Conservation (phyloP, 352 stramenopile genomes). For the Globisporangium abappressorium region DNA sequence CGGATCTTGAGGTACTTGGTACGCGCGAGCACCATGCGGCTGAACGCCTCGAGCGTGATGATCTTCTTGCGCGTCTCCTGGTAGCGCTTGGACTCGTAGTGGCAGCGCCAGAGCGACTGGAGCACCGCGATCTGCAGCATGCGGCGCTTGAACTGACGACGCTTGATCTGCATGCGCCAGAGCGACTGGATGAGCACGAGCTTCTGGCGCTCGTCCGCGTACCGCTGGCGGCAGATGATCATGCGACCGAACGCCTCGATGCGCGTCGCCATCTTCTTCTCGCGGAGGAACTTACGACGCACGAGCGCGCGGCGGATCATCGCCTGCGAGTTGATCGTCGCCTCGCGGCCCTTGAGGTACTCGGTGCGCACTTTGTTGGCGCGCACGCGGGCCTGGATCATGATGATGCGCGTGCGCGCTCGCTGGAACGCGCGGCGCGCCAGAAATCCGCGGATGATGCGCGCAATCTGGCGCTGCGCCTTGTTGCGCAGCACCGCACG, state of each 20-base stretch:
- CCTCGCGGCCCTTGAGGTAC: slow-evolving; percentile 83
- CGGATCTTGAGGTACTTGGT: slow-evolving; percentile 52
- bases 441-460: slow-evolving; percentile 71
- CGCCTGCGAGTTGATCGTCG: slow-evolving; percentile 85
- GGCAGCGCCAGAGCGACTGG: slow-evolving; percentile 79
- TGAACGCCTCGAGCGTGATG: slow-evolving; percentile 62
- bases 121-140: slow-evolving; percentile 57
- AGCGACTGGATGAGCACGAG: slow-evolving; percentile 81
- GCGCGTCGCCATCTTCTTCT: slow-evolving; percentile 87
- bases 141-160: slow-evolving; percentile 48
- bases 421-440: slow-evolving; percentile 53
- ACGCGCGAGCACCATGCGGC: slow-evolving; percentile 59
- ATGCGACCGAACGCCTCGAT: slow-evolving; percentile 83
- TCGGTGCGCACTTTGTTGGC: slow-evolving; percentile 84
- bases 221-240: slow-evolving; percentile 71
- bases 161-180: slow-evolving; percentile 70
- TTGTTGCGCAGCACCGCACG: slow-evolving; percentile 72
- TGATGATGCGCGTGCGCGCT: slow-evolving; percentile 63
- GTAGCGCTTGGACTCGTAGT: slow-evolving; percentile 55
- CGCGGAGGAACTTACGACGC: slow-evolving; percentile 70
- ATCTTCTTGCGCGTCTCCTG: slow-evolving; percentile 55
- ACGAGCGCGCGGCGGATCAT: slow-evolving; percentile 85
- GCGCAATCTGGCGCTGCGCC: slow-evolving; percentile 73
- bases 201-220: slow-evolving; percentile 51
- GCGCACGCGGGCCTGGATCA: slow-evolving; percentile 85